A percentile compares a stretch with the other conserved stretches of the same genome.
These are phyloP conservation scores for Ceratopteris richardii DNA, from an alignment of 75 land plant genomes.

Conservation along the genomic window DNA sequence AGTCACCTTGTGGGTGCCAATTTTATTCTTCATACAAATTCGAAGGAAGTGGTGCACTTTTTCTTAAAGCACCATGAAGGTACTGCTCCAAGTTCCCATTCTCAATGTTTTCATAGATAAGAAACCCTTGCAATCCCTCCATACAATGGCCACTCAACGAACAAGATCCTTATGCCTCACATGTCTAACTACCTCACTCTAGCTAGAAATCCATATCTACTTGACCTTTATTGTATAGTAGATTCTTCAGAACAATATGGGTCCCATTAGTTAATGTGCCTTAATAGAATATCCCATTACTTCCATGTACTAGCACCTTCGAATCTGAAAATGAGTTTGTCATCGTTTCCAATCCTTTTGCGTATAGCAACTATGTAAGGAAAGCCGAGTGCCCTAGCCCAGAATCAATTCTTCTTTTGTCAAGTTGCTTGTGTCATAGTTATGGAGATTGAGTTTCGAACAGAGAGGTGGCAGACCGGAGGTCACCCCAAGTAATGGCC, in stretches of 20 bases:
- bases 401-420: no score
- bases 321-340: slow-evolving; percentile 55
- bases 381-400: no score
- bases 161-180: slow-evolving; percentile 93
- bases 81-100: slow-evolving; percentile 76
- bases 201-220: slow-evolving; percentile 92
- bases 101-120: slow-evolving; percentile 66
- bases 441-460: no score
- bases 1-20: no score
- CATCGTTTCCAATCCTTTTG: slow-evolving; percentile 64
- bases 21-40: slow-evolving; percentile 57
- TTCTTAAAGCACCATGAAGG: slow-evolving; percentile 61
- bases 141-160: slow-evolving; percentile 88
- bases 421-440: no score
- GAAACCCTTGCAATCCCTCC: slow-evolving; percentile 85
- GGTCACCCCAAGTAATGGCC: no score
- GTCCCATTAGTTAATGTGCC: slow-evolving; percentile 39
- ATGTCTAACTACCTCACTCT: slow-evolving; percentile 88
- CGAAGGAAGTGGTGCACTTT: slow-evolving; percentile 53
- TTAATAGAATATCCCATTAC: slow-evolving; percentile 50
- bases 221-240: slow-evolving; percentile 84
- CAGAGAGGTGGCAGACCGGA: no score
- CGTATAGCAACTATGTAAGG: no score
- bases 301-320: slow-evolving; percentile 65
- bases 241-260: slow-evolving; percentile 64